Conservation (phyloP, 2,329 filamentous ascomycete genomes). For the Rutstroemia sp. region DNA sequence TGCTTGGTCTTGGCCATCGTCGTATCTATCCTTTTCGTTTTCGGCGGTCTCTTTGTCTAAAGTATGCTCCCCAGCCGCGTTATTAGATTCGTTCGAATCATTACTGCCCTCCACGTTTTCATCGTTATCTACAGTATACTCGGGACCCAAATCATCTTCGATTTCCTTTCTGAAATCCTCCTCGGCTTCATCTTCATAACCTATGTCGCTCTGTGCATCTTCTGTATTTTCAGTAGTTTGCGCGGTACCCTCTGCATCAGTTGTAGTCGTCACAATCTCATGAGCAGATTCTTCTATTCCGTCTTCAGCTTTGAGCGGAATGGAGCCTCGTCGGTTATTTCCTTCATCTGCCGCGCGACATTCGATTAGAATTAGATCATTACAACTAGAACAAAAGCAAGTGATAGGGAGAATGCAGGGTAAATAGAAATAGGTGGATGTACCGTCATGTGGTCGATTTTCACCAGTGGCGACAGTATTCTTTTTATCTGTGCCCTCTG, state of each 20-base stretch:
- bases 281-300: not conserved
- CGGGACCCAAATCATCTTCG: not conserved
- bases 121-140: not conserved
- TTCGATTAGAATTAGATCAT: conserved; percentile 18
- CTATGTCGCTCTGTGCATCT: conserved; percentile 20
- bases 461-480: conserved; percentile 7
- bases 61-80: not conserved
- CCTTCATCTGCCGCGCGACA: conserved; percentile 18
- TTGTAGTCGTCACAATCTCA: not conserved
- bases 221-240: not conserved
- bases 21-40: conserved; percentile 26
- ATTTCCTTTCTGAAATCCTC: not conserved
- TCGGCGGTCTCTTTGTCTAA: conserved; percentile 3
- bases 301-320: conserved; percentile 11
- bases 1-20: not conserved
- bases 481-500: conserved; percentile 5
- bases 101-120: not conserved
- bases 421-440: conserved; percentile 20
- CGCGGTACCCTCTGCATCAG: not conserved
- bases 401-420: conserved; percentile 19
- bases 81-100: not conserved
- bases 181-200: conserved; percentile 7
- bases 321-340: conserved; percentile 19
- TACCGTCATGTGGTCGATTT: conserved; percentile 21
- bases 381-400: conserved; percentile 26